Percentiles rank a stretch among this genome's conserved stretches.
phyloP scores from a whole-genome alignment of 2,329 filamentous ascomycete genomes.

The Trichoderma endophyticum region DNA sequence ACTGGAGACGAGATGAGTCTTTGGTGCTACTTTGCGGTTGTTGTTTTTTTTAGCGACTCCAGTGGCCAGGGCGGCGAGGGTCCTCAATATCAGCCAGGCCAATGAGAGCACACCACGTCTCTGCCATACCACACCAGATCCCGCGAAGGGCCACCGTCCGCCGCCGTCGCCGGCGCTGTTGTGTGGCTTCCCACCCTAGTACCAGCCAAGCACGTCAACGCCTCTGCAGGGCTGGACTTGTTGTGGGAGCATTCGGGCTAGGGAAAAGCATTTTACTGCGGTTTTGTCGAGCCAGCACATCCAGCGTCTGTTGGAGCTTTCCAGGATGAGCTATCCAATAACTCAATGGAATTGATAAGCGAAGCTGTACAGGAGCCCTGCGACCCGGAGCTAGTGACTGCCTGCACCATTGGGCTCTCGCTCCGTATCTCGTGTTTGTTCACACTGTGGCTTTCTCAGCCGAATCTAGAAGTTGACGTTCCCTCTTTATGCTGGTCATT shows the following conservation, averaged over 20 bases:
- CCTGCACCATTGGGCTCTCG: constrained; percentile 4
- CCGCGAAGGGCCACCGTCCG: constrained; percentile 24
- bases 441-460: constrained; percentile 2
- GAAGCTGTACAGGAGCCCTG: constrained; percentile 15
- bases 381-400: neutral
- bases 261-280: neutral
- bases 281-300: constrained; percentile 20
- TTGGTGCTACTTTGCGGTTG: constrained; percentile 11
- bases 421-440: neutral
- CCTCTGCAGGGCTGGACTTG: constrained; percentile 7
- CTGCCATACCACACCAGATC: constrained; percentile 26
- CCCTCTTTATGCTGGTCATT: neutral
- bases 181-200: constrained; percentile 14
- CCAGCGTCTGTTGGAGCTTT: constrained; percentile 15
- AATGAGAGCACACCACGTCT: constrained; percentile 38
- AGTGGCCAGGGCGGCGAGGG: constrained; percentile 17
- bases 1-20: constrained; percentile 15
- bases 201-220: constrained; percentile 19
- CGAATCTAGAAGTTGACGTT: neutral
- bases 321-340: constrained; percentile 15
- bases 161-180: constrained; percentile 12
- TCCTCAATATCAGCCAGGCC: constrained; percentile 26
- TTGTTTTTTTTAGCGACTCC: constrained; percentile 17
- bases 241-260: neutral
- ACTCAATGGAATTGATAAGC: constrained; percentile 12